A percentile compares a stretch with the other conserved stretches of the same genome.
These are phyloP conservation scores for Carex cristatella DNA, from an alignment of 176 grass and related monocot genomes.

Conservation along the genomic window DNA sequence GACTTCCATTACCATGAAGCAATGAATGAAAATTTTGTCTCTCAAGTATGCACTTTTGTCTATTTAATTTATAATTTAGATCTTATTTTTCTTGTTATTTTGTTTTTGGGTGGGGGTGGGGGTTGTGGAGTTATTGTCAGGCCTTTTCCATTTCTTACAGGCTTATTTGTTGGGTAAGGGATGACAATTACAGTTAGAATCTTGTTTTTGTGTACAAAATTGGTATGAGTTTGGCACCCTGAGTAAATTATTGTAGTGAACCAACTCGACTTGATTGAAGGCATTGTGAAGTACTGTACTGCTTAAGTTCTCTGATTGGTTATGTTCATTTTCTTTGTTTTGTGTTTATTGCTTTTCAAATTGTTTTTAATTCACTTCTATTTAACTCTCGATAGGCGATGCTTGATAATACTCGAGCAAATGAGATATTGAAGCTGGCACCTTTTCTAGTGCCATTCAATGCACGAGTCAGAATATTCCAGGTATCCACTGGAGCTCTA, in stretches of 20 bases:
- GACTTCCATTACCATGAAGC: slow-evolving; percentile 97
- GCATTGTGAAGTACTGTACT: background rate
- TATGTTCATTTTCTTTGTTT: background rate
- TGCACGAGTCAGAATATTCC: slow-evolving; percentile 90
- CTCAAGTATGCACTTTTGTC: slow-evolving; percentile 46
- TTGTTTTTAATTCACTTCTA: slow-evolving; percentile 14
- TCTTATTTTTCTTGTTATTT: background rate
- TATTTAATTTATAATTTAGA: background rate
- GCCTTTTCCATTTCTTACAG: background rate
- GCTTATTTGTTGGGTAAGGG: background rate
- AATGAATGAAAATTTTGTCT: slow-evolving; percentile 91
- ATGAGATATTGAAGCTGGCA: slow-evolving; percentile 86
- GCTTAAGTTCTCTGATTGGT: slow-evolving; percentile 1
- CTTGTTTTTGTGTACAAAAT: background rate
- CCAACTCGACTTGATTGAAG: background rate
- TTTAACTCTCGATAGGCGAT: slow-evolving; percentile 47
- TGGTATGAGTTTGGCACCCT: background rate
- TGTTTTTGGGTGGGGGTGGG: background rate
- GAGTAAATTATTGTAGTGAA: background rate
- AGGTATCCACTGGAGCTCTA: slow-evolving; percentile 31
- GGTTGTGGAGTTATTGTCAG: background rate
- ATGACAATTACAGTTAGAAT: background rate
- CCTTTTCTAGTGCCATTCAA: slow-evolving; percentile 94
- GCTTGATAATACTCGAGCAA: slow-evolving; percentile 86
- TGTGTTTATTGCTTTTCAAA: slow-evolving; percentile 16